A percentile compares a stretch with the other conserved stretches of the same genome.
Evolutionary conservation across 139 green algal species (phyloP).

Genomic region (Tetraselmis striata): DNA sequence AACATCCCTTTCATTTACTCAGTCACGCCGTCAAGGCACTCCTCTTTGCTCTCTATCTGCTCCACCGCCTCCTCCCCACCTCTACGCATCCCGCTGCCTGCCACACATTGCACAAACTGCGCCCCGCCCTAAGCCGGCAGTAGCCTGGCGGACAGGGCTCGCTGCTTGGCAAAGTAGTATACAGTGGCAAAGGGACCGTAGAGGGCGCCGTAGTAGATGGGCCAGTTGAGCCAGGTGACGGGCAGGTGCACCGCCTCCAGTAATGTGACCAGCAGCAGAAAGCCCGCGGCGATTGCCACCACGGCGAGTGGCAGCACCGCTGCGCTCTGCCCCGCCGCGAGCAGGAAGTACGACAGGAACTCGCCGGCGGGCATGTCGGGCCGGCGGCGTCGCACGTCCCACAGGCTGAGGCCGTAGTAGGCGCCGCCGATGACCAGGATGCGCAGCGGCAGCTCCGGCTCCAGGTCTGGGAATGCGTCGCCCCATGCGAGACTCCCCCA

Average conservation of each 20-base stretch:
- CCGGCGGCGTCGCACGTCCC: not conserved
- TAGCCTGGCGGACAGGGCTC: not conserved
- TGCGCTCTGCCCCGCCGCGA: not conserved
- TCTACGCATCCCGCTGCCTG: no score
- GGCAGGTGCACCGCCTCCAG: not conserved
- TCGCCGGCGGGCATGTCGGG: not conserved
- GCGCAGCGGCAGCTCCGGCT: not conserved
- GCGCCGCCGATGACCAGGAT: not conserved
- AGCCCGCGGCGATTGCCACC: not conserved
- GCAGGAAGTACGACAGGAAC: not conserved
- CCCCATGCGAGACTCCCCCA: not conserved
- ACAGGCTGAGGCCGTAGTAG: not conserved
- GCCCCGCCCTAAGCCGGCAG: not conserved
- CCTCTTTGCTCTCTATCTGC: no score
- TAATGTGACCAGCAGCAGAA: slow-evolving; percentile 1
- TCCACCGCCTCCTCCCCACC: no score
- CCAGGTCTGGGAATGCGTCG: not conserved
- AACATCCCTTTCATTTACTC: no score
- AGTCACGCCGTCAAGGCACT: no score
- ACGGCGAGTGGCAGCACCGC: not conserved
- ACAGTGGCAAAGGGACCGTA: slow-evolving; percentile 9
- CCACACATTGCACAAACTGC: no score
- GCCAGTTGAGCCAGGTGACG: slow-evolving; percentile 5
- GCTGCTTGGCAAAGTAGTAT: slow-evolving; percentile 10
- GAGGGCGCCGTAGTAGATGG: slow-evolving; percentile 11